Evolutionary conservation across 345 rosid species (phyloP).

Genomic region (Odontarrhena argentea): DNA sequence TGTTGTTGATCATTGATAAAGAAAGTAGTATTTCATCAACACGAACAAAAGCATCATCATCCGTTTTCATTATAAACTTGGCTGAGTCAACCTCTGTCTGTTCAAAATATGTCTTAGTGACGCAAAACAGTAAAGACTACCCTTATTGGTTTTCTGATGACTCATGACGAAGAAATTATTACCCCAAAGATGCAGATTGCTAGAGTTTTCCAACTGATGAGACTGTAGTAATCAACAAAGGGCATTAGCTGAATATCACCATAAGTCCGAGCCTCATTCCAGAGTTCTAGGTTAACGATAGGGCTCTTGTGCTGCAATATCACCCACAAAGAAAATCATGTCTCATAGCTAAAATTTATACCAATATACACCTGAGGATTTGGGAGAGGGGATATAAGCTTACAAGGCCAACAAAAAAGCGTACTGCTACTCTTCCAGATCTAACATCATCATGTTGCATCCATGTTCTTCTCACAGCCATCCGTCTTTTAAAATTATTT

Average conservation of each 20-base stretch:
- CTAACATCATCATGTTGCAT: conserved; percentile 86
- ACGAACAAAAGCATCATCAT: conserved; percentile 96
- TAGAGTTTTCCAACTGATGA: conserved; percentile 95
- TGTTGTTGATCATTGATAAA: conserved; percentile 57
- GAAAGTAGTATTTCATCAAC: conserved; percentile 84
- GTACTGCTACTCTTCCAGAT: conserved; percentile 81
- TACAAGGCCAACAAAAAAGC: conserved; percentile 98
- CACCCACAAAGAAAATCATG: conserved; percentile 10
- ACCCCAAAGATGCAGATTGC: conserved; percentile 98
- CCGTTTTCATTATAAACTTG: conserved; percentile 93
- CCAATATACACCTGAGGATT: background rate
- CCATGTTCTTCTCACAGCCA: conserved; percentile 99
- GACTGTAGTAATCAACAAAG: conserved; percentile 94
- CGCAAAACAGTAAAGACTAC: conserved; percentile 20
- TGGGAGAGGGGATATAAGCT: conserved; percentile 37
- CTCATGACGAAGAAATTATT: conserved; percentile 36
- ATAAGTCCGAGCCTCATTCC: conserved; percentile 85
- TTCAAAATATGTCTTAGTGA: conserved; percentile 38
- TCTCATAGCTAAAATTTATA: background rate
- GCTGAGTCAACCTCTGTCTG: conserved; percentile 83
- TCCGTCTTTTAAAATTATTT: conserved; percentile 90
- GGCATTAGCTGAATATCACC: conserved; percentile 96
- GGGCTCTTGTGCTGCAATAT: conserved; percentile 89
- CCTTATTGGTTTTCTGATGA: conserved; percentile 19
- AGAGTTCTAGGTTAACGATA: conserved; percentile 84